Conservation (phyloP, 2,329 filamentous ascomycete species). For the Epichloe glyceriae region DNA sequence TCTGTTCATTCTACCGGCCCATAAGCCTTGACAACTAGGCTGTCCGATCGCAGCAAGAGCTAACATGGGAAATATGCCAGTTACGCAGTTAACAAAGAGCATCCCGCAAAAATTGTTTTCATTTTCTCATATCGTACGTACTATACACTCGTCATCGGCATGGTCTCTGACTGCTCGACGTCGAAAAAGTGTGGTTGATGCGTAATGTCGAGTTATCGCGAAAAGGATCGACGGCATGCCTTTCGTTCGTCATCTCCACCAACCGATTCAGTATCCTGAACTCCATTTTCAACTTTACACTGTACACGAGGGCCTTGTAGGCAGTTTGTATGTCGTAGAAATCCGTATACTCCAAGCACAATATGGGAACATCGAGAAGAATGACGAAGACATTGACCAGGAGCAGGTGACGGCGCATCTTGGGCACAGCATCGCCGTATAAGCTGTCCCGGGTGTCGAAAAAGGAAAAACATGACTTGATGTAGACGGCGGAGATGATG, state of each 20-base stretch:
- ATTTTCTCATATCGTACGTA: too few relatives aligned
- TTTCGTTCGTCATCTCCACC: slow-evolving; percentile 12
- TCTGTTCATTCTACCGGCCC: too few relatives aligned
- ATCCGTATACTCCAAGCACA: slow-evolving; percentile 16
- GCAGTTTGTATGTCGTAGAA: slow-evolving; percentile 18
- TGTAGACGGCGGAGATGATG: slow-evolving; percentile 38
- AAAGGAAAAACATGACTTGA: slow-evolving; percentile 34
- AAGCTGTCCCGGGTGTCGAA: slow-evolving; percentile 23
- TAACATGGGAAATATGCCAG: too few relatives aligned
- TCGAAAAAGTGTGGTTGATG: background rate
- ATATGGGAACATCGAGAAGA: slow-evolving; percentile 24
- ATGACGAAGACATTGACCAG: slow-evolving; percentile 28
- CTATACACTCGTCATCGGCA: background rate
- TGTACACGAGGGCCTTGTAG: slow-evolving; percentile 20
- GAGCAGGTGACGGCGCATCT: slow-evolving; percentile 22
- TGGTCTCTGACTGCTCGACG: background rate
- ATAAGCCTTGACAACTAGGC: too few relatives aligned
- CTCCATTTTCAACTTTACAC: slow-evolving; percentile 21
- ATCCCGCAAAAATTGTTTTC: too few relatives aligned
- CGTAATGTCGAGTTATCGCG: background rate
- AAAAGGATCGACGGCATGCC: background rate
- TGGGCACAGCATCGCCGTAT: slow-evolving; percentile 13
- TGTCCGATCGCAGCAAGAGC: too few relatives aligned
- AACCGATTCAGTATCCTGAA: slow-evolving; percentile 21
- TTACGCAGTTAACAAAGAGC: too few relatives aligned